Conservation (phyloP, 106 monocot genomes). For the Platanthera guangdongensis region DNA sequence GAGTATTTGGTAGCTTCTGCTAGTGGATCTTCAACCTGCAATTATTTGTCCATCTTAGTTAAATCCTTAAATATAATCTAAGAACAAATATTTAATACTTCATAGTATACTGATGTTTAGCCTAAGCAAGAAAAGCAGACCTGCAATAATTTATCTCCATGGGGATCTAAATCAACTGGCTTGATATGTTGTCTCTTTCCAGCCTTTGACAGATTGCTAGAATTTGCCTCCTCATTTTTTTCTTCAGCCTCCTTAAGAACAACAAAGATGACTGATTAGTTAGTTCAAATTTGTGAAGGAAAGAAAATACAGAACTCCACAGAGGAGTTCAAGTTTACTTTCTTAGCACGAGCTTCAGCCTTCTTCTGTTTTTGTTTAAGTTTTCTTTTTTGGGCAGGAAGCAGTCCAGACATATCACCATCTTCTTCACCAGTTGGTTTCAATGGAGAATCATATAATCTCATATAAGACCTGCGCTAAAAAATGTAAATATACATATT, state of each 20-base stretch:
- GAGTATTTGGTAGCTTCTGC: constrained; percentile 85
- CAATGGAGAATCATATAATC: constrained; percentile 71
- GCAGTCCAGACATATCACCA: constrained; percentile 67
- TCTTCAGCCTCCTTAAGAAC: constrained; percentile 80
- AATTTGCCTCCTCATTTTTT: constrained; percentile 55
- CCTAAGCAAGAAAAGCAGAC: constrained; percentile 23
- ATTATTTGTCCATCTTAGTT: constrained; percentile 2
- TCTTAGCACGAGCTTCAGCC: constrained; percentile 94
- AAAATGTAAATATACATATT: constrained; percentile 3
- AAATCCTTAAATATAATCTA: neutral
- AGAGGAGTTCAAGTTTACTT: constrained; percentile 28
- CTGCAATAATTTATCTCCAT: constrained; percentile 91
- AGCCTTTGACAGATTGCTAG: constrained; percentile 48
- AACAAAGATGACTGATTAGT: neutral
- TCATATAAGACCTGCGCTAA: constrained; percentile 77
- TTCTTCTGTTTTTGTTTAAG: constrained; percentile 89
- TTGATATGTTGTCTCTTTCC: constrained; percentile 59
- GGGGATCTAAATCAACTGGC: constrained; percentile 86
- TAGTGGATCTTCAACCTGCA: constrained; percentile 83
- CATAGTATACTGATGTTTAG: no score
- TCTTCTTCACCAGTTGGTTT: constrained; percentile 58
- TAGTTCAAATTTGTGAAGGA: constrained; percentile 3
- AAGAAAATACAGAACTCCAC: neutral
- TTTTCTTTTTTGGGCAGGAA: constrained; percentile 84
- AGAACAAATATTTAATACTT: neutral